These are phyloP conservation scores for Xylariomycetidae sp. DNA, from an alignment of 2,329 filamentous ascomycete species.

Conservation along the genomic window DNA sequence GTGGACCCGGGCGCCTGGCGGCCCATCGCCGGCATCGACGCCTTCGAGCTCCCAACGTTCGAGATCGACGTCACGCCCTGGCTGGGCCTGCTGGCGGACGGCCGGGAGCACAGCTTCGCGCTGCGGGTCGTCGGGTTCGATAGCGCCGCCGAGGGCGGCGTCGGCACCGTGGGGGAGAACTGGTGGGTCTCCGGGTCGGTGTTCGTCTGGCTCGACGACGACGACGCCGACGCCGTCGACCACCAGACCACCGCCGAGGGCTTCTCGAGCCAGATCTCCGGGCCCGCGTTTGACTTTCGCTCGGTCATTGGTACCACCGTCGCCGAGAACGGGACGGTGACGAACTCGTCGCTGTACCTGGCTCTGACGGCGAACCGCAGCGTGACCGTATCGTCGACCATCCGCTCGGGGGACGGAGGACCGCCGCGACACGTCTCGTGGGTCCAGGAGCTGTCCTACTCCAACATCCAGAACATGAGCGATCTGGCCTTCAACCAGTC, in stretches of 20 bases:
- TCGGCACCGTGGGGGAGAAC: conserved; percentile 48
- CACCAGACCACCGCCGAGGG: conserved; percentile 15
- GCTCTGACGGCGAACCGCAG: conserved; percentile 19
- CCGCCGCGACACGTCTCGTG: conserved; percentile 16
- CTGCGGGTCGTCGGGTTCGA: conserved; percentile 21
- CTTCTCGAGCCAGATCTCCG: conserved; percentile 13
- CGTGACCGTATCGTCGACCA: conserved; percentile 23
- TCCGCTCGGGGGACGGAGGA: conserved; percentile 15
- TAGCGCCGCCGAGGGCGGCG: conserved; percentile 37
- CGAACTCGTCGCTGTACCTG: conserved; percentile 26
- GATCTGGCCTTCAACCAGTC: conserved; percentile 25
- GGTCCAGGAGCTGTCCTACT: conserved; percentile 24
- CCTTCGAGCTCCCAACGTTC: conserved; percentile 62
- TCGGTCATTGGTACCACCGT: conserved; percentile 16
- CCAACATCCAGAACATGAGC: conserved; percentile 29
- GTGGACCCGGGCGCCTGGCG: conserved; percentile 64
- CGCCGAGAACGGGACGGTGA: conserved; percentile 15
- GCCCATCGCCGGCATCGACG: conserved; percentile 65
- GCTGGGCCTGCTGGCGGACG: conserved; percentile 54
- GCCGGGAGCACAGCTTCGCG: conserved; percentile 37
- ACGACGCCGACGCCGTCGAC: conserved; percentile 36
- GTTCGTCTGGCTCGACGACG: conserved; percentile 56
- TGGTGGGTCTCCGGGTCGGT: conserved; percentile 65
- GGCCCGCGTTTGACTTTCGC: conserved; percentile 19
- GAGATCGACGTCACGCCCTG: conserved; percentile 67